Conservation (phyloP, 139 green algal genomes). For the Asterochloris erici region DNA sequence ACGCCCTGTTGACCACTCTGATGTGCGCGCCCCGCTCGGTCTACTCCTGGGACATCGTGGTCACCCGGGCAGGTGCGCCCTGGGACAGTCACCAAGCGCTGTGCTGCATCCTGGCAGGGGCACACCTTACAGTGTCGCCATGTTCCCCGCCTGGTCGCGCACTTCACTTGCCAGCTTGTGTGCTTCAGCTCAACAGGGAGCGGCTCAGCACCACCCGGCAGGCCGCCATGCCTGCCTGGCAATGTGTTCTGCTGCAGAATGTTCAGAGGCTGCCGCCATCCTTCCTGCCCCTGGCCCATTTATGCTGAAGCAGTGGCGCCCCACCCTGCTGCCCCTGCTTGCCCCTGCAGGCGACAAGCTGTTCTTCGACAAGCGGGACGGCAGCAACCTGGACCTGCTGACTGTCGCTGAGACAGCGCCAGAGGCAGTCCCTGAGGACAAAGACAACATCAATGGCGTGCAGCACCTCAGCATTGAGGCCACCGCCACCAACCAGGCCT, state of each 20-base stretch:
- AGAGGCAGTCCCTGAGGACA: constrained; percentile 70
- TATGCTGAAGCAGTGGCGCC: too few relatives aligned
- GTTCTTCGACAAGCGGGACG: constrained; percentile 86
- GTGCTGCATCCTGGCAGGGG: too few relatives aligned
- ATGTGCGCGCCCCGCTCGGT: constrained; percentile 90
- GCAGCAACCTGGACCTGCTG: constrained; percentile 77
- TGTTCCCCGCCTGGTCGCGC: too few relatives aligned
- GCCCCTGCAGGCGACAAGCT: constrained; percentile 46
- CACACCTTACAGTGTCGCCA: too few relatives aligned
- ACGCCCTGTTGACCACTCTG: constrained; percentile 87
- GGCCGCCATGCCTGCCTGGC: too few relatives aligned
- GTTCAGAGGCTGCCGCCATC: too few relatives aligned
- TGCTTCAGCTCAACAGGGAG: too few relatives aligned
- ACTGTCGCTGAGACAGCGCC: constrained; percentile 48
- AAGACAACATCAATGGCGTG: constrained; percentile 92
- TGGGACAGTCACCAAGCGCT: too few relatives aligned
- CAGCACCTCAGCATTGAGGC: constrained; percentile 86
- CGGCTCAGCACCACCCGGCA: too few relatives aligned
- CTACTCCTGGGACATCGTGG: constrained; percentile 90
- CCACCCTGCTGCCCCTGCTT: not conserved
- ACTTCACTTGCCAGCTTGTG: too few relatives aligned
- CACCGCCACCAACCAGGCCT: constrained; percentile 91
- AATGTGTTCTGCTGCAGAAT: too few relatives aligned
- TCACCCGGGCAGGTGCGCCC: constrained; percentile 34
- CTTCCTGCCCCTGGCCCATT: too few relatives aligned